Base-by-base conservation (phyloP, 208 protist species). In the Novymonas esmeraldas region DNA sequence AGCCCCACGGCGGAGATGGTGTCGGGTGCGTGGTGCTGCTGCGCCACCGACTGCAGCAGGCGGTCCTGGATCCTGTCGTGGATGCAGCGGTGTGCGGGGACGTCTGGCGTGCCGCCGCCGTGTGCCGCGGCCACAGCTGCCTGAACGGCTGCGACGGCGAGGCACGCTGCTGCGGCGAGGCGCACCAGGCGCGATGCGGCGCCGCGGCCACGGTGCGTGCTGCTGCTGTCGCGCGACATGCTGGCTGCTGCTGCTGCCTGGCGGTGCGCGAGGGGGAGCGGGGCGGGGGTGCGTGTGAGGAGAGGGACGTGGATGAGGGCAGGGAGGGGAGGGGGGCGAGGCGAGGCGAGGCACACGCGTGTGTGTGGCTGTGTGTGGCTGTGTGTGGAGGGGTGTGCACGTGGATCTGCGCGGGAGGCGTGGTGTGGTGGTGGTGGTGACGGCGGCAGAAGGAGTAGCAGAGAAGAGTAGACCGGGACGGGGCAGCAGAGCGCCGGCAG, bases 21-120 rank as follows among this genome's bases (percentile, higher is more conserved):
- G 9, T 11, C 38, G 31, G 28, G 36, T 2, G 41, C 28, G 36
- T 4, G 18, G 50, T 18, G 2, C 24, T 56, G 48, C 52, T 54
- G 51, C 42, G 51, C 52, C 50, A 61, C 52, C 4, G 63, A 44
- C 14, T 59, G n/a, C 81, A 84, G 34, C 80, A 84, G 3, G n/a
- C 18, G n/a, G 1, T 45, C 6, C 54, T 70, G 64, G 31, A 70
- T 2, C 44, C 44, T 10, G 20, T 70, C 64, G 54, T 70, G 64
- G 50, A 70, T 61, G 54, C 64, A 70, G 45, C 1, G 38, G 20
- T 70, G 39, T n/a, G 20, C 20, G 7, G 5, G 2, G 14, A 9
- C 44, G 6, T 14, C 29, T 6, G 6, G 20, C 20, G 48, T 28
- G 22, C 26, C 48, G 26, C 16, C 33, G 52, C 1, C 13, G 34